These are phyloP conservation scores for Citrus trifoliata DNA, from an alignment of 345 rosid genomes.

Conservation along the genomic window DNA sequence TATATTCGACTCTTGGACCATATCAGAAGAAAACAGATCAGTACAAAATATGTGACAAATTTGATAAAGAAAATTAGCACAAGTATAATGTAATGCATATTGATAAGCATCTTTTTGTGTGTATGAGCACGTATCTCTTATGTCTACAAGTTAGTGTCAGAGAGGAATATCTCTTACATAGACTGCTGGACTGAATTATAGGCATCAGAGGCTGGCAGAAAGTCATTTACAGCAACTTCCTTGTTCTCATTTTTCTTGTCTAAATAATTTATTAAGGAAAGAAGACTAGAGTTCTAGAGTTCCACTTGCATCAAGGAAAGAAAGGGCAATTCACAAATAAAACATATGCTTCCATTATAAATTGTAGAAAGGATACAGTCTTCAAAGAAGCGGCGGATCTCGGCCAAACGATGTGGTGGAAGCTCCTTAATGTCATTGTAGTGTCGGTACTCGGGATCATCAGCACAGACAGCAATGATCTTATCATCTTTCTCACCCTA, in stretches of 20 bases:
- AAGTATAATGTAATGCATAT: not conserved
- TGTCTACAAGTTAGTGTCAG: not conserved
- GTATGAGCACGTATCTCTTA: not conserved
- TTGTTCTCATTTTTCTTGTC: conserved; percentile 99
- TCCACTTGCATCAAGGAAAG: not conserved
- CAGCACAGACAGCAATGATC: conserved; percentile 98
- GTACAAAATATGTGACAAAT: no score
- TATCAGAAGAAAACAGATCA: not conserved
- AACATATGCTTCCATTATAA: not conserved
- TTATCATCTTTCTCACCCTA: conserved; percentile 99
- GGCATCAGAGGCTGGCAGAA: conserved; percentile 75
- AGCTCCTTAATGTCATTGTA: conserved; percentile 87
- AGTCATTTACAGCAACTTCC: conserved; percentile 96
- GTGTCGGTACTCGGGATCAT: conserved; percentile 96
- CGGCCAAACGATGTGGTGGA: conserved; percentile 97
- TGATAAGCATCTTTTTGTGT: not conserved
- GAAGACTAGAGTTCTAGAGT: not conserved
- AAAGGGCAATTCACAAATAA: not conserved
- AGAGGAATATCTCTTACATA: conserved; percentile 49
- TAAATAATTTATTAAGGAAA: conserved; percentile 29
- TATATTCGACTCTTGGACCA: not conserved
- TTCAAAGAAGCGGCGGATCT: conserved; percentile 98
- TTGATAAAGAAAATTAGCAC: no score
- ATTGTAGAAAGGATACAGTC: conserved; percentile 60
- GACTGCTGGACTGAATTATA: conserved; percentile 84